These are phyloP conservation scores for Meira nashicola DNA, from an alignment of 1,284 basidiomycete genomes.

Conservation along the genomic window DNA sequence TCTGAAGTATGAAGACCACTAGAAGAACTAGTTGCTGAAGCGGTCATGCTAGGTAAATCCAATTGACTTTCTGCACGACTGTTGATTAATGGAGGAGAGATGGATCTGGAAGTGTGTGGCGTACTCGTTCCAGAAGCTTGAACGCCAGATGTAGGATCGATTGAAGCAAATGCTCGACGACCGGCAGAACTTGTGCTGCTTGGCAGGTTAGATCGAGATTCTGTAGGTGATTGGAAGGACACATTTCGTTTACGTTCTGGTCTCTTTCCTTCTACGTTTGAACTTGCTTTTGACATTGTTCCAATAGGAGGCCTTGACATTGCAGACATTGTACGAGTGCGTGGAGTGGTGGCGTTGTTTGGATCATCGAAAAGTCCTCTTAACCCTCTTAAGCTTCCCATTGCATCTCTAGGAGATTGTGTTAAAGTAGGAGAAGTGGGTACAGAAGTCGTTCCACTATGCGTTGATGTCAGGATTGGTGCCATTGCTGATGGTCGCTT, in stretches of 20 bases:
- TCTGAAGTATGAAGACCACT: background rate
- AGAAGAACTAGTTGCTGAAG: background rate
- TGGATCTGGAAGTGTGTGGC: background rate
- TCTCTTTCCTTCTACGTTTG: too few relatives aligned
- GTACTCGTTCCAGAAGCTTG: background rate
- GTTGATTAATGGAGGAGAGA: background rate
- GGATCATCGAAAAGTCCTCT: background rate
- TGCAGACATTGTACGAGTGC: background rate
- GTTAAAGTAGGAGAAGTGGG: background rate
- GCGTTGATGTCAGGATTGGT: background rate
- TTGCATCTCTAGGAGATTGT: background rate
- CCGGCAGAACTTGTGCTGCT: background rate
- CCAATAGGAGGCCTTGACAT: background rate
- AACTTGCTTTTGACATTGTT: background rate
- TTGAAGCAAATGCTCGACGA: background rate
- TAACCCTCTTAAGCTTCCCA: slow-evolving; percentile 1
- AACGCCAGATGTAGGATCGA: slow-evolving; percentile 1
- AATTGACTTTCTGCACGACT: background rate
- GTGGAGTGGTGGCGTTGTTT: background rate
- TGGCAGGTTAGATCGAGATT: background rate
- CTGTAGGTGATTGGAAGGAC: background rate
- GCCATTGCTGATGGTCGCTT: background rate
- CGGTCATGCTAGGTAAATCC: background rate
- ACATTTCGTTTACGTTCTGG: background rate
- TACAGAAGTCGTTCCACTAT: background rate